Evolutionary conservation across 176 grass and related monocot species (phyloP).

Genomic region (Canna indica): DNA sequence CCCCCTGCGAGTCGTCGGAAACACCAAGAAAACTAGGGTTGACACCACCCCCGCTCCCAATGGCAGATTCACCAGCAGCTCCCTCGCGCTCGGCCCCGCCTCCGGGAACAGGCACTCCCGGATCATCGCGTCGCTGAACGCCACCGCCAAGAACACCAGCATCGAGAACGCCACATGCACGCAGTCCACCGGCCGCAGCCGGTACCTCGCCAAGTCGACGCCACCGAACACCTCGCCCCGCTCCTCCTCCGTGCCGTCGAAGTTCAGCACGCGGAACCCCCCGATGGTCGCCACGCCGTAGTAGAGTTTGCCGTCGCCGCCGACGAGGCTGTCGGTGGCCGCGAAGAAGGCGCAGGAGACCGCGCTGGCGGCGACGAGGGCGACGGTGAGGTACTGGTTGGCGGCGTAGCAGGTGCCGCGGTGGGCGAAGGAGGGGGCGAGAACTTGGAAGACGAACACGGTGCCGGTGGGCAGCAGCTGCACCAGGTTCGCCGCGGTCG

Average conservation of each 20-base stretch:
- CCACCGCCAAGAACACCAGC: constrained; percentile 47
- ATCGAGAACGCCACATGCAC: constrained; percentile 44
- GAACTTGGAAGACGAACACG: constrained; percentile 44
- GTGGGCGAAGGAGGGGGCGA: constrained; percentile 64
- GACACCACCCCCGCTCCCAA: constrained; percentile 31
- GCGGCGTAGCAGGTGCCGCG: constrained; percentile 31
- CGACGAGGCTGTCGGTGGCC: constrained; percentile 57
- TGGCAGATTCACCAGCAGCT: constrained; percentile 55
- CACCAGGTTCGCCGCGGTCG: constrained; percentile 31
- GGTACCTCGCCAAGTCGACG: constrained; percentile 13
- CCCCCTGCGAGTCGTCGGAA: constrained; percentile 42
- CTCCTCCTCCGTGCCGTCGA: constrained; percentile 1
- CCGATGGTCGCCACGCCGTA: constrained; percentile 39
- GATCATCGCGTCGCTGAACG: constrained; percentile 23
- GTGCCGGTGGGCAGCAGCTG: constrained; percentile 58
- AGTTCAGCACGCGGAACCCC: constrained; percentile 47
- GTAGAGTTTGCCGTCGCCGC: constrained; percentile 50
- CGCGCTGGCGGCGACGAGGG: constrained; percentile 30
- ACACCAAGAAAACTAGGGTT: constrained; percentile 45
- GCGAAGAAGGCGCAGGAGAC: constrained; percentile 40
- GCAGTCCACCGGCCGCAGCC: constrained; percentile 29
- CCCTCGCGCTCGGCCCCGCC: constrained; percentile 20
- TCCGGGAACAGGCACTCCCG: constrained; percentile 51
- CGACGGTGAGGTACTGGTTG: constrained; percentile 30
- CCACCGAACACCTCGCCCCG: constrained; percentile 14